These are phyloP conservation scores for Cornus controversa DNA, from an alignment of 148 eudicot genomes.

Conservation along the genomic window DNA sequence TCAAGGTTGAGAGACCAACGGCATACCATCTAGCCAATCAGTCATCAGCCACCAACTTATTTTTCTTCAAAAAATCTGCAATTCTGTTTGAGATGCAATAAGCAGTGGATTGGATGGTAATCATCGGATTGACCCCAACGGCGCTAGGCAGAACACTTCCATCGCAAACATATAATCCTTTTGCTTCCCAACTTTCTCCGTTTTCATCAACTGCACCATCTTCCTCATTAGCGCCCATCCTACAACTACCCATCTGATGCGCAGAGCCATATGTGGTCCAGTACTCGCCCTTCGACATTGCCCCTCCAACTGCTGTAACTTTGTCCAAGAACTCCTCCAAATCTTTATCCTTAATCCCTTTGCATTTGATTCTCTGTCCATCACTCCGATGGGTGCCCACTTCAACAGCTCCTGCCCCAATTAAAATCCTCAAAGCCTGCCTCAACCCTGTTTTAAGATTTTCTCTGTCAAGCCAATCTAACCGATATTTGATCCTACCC, in stretches of 20 bases:
- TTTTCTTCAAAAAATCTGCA: constrained; percentile 36
- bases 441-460: constrained; percentile 62
- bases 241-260: constrained; percentile 93
- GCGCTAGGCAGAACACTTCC: constrained; percentile 85
- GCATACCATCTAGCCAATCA: not conserved
- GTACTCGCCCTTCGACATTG: constrained; percentile 44
- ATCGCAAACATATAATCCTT: constrained; percentile 78
- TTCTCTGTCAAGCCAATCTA: constrained; percentile 47
- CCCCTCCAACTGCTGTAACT: constrained; percentile 57
- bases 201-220: constrained; percentile 81
- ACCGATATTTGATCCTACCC: constrained; percentile 45
- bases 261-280: constrained; percentile 76
- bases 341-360: constrained; percentile 48
- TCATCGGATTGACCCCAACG: constrained; percentile 89
- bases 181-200: constrained; percentile 91
- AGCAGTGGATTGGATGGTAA: constrained; percentile 82
- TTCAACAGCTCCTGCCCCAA: constrained; percentile 80
- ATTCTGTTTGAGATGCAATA: constrained; percentile 68
- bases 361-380: constrained; percentile 69
- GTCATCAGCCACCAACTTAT: constrained; percentile 5
- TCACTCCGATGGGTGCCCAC: constrained; percentile 87
- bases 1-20: no score
- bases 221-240: constrained; percentile 63
- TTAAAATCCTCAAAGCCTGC: constrained; percentile 58
- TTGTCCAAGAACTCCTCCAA: constrained; percentile 76